Conservation (phyloP, 2,329 filamentous ascomycete species). For the Trichoderma aggressivum region DNA sequence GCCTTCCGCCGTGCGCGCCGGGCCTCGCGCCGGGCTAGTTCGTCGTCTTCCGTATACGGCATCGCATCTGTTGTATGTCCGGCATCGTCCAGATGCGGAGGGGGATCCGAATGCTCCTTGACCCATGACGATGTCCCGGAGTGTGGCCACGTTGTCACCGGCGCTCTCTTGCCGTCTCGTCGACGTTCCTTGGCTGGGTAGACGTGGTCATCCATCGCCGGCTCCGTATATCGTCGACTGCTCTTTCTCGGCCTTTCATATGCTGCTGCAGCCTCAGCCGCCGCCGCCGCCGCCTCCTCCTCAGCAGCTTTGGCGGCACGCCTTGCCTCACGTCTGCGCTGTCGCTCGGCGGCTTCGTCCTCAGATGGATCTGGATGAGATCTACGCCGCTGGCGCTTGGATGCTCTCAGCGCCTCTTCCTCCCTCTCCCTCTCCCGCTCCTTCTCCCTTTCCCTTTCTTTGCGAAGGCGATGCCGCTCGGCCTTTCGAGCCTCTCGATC, state of each 20-base stretch:
- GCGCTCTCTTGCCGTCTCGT: slow-evolving; percentile 34
- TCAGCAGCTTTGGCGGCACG: slow-evolving; percentile 44
- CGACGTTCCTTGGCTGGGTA: slow-evolving; percentile 40
- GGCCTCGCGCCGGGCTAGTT: slow-evolving; percentile 49
- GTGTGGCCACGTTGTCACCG: slow-evolving; percentile 54
- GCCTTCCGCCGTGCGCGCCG: slow-evolving; percentile 45
- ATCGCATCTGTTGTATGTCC: slow-evolving; percentile 34
- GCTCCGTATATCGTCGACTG: slow-evolving; percentile 42
- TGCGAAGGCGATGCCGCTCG: slow-evolving; percentile 49
- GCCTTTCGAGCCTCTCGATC: slow-evolving; percentile 22
- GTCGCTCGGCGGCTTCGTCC: slow-evolving; percentile 55
- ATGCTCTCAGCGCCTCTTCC: slow-evolving; percentile 43
- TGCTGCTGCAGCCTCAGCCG: slow-evolving; percentile 13
- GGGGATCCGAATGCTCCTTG: slow-evolving; percentile 61
- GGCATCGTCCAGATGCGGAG: slow-evolving; percentile 41
- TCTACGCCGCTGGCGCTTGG: slow-evolving; percentile 50
- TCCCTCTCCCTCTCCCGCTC: slow-evolving; percentile 41
- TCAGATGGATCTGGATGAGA: slow-evolving; percentile 41
- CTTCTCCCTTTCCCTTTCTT: slow-evolving; percentile 40
- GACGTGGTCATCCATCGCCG: slow-evolving; percentile 44
- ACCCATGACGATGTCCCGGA: slow-evolving; percentile 65
- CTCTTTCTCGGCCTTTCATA: slow-evolving; percentile 31
- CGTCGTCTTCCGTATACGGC: slow-evolving; percentile 43
- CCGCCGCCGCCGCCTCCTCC: slow-evolving; percentile 29
- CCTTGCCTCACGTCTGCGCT: slow-evolving; percentile 51